These are phyloP conservation scores for Sambucus nigra DNA, from an alignment of 129 eudicot species.

Conservation along the genomic window DNA sequence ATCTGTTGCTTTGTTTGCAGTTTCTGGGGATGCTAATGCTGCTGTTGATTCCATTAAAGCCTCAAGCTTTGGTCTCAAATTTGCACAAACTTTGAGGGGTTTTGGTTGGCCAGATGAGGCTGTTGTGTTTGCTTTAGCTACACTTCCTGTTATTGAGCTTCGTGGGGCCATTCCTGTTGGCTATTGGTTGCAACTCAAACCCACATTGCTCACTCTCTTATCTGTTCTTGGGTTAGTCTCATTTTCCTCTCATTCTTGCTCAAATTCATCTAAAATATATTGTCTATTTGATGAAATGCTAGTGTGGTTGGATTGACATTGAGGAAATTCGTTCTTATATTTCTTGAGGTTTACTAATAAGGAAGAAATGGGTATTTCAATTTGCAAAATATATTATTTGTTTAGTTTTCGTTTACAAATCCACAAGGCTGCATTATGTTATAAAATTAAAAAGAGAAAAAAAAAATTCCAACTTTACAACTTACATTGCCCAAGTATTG, in stretches of 20 bases:
- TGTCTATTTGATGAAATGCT: no score
- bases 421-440: no score
- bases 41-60: conserved; percentile 70
- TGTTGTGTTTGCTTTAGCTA: conserved; percentile 82
- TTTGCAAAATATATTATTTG: background rate
- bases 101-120: conserved; percentile 95
- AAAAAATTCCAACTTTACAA: no score
- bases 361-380: background rate
- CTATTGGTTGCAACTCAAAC: conserved; percentile 85
- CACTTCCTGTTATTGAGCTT: conserved; percentile 91
- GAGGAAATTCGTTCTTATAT: background rate
- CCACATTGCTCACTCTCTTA: conserved; percentile 43
- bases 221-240: conserved; percentile 73
- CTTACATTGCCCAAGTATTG: no score
- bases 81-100: conserved; percentile 63
- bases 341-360: background rate
- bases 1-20: conserved; percentile 65
- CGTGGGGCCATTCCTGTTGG: conserved; percentile 99
- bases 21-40: conserved; percentile 69
- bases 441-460: no score
- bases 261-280: no score
- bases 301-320: background rate
- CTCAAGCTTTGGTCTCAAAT: conserved; percentile 65
- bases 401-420: no score
- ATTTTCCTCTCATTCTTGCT: conserved; percentile 7